Evolutionary conservation across 257 asterid genomes (phyloP), one percentile per base, ranked within the genome.

Genomic region (Capsicum chinense): DNA sequence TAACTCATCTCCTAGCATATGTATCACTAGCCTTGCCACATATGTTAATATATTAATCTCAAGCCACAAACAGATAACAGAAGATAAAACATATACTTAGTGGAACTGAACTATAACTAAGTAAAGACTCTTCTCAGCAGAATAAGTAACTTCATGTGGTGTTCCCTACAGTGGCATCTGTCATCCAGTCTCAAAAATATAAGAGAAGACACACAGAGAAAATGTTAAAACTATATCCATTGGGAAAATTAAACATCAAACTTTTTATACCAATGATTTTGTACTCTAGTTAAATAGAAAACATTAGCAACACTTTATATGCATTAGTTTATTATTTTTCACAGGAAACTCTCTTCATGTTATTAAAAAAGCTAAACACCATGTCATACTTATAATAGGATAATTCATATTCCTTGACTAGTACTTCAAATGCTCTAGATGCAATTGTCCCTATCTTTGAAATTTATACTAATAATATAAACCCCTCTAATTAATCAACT

Each of bases 111-210:
- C 97, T 90, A 96, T 93, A 47, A 96, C 89, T 5, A 98, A 92
- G 90, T 94, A 96, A 84, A 94, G 87, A 89, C 94, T 94, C 95
- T 96, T 96, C 92, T 96, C 99, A 59, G 97, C 87, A 87, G 92
- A 96, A 88, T 93, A 96, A 85, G 98, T 92, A 66, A 96, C 97
- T 89, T 96, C 98, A 92, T 96, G 98, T 52, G 99, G 98, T 86
- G 99, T 94, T 74, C 97, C 97, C 94, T 96, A 93, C 89, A 96
- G 79, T 67, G 95, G 91, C 86, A 91, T 87, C 99, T 95, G 97
- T 64, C 70, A 56, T 42, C 88, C 85, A 87, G 63, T 6, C 79
- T 81, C 57, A 89, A 69, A 16, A 81, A 48, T 58, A 39, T 16
- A 26, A 56, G 76, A 79, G 79, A 73, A 76, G 35, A 52, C 67